Conservation (phyloP, 2,329 filamentous ascomycete species). For the Trichoderma atroviride region DNA sequence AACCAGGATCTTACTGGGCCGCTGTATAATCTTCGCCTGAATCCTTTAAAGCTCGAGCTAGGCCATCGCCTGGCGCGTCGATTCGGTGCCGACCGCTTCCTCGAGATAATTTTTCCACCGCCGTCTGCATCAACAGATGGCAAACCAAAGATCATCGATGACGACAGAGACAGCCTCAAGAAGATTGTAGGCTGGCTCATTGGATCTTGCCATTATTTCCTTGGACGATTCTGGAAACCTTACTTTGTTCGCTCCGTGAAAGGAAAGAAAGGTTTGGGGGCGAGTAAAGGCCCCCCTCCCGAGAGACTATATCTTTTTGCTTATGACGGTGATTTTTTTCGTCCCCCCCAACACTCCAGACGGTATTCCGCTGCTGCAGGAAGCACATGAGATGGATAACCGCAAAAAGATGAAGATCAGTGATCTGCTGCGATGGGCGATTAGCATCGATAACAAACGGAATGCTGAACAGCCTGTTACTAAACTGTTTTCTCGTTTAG, state of each 20-base stretch:
- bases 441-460: slow-evolving; percentile 44
- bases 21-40: slow-evolving; percentile 51
- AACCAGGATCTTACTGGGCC: slow-evolving; percentile 42
- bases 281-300: slow-evolving; percentile 30
- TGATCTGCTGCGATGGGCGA: slow-evolving; percentile 56
- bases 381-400: slow-evolving; percentile 29
- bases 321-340: slow-evolving; percentile 51
- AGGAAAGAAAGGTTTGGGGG: slow-evolving; percentile 39
- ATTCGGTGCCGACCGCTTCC: slow-evolving; percentile 61
- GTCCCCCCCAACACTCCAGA: neutral
- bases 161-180: slow-evolving; percentile 38
- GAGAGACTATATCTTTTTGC: slow-evolving; percentile 57
- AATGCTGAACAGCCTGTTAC: slow-evolving; percentile 52
- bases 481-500: slow-evolving; percentile 62
- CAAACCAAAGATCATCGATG: slow-evolving; percentile 35
- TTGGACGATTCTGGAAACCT: slow-evolving; percentile 51
- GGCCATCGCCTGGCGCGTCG: slow-evolving; percentile 56
- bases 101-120: slow-evolving; percentile 57
- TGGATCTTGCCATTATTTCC: slow-evolving; percentile 43
- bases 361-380: slow-evolving; percentile 33
- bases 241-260: slow-evolving; percentile 50
- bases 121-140: slow-evolving; percentile 36
- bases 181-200: slow-evolving; percentile 39
- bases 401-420: slow-evolving; percentile 43
- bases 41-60: slow-evolving; percentile 52